These are phyloP conservation scores for Sarcodon sp. DNA, from an alignment of 768 basidiomycete genomes.

Conservation along the genomic window DNA sequence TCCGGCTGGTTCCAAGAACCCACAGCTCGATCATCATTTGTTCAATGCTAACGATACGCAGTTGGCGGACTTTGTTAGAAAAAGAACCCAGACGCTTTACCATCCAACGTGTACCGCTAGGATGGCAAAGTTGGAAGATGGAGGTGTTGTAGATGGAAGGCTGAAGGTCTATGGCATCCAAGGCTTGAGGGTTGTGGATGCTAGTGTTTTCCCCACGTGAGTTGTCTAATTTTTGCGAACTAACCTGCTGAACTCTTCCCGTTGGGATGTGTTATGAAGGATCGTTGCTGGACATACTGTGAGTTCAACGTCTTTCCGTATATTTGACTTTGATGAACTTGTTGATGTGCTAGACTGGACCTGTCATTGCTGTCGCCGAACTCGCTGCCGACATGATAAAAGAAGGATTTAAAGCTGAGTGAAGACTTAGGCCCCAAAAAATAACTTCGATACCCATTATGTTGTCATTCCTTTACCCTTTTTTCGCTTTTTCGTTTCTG, in stretches of 20 bases:
- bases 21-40: slow-evolving; percentile 24
- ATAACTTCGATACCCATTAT: too few relatives aligned
- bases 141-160: slow-evolving; percentile 30
- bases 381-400: slow-evolving; percentile 8
- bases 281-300: neutral
- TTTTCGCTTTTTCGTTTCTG: too few relatives aligned
- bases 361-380: slow-evolving; percentile 8
- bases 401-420: neutral
- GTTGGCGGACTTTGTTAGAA: slow-evolving; percentile 20
- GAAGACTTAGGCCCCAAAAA: too few relatives aligned
- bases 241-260: neutral
- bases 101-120: slow-evolving; percentile 23
- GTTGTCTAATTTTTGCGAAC: neutral
- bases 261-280: neutral
- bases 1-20: slow-evolving; percentile 6
- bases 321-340: too few relatives aligned
- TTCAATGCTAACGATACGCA: slow-evolving; percentile 18
- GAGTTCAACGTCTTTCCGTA: too few relatives aligned
- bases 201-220: slow-evolving; percentile 6
- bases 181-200: slow-evolving; percentile 22
- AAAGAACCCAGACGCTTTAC: slow-evolving; percentile 26
- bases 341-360: slow-evolving; percentile 2
- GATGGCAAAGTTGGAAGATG: slow-evolving; percentile 16
- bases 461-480: too few relatives aligned
- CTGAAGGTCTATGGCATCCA: slow-evolving; percentile 28